phyloP scores from a whole-genome alignment of 441 rosid species.

The Gossypium laxum region DNA sequence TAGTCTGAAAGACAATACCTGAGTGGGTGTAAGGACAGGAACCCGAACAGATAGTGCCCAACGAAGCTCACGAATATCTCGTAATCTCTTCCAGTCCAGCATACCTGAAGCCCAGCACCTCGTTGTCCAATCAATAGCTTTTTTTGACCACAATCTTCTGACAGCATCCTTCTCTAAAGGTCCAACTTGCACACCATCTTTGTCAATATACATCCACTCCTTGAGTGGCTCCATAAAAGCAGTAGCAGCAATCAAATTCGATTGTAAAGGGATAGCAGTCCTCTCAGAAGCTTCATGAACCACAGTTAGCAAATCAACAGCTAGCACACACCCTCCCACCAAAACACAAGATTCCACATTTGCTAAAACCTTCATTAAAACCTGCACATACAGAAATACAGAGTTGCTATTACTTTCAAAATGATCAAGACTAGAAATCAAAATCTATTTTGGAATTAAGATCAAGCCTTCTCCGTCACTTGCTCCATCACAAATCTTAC shows the following conservation, averaged over 20 bases:
- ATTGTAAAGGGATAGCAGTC: constrained; percentile 91
- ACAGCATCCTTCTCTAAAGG: constrained; percentile 94
- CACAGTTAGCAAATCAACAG: constrained; percentile 88
- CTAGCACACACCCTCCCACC: constrained; percentile 96
- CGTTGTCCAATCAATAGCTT: constrained; percentile 79
- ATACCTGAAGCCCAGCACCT: constrained; percentile 95
- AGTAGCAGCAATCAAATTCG: constrained; percentile 92
- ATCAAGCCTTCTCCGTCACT: constrained; percentile 2
- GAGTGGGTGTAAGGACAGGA: constrained; percentile 89
- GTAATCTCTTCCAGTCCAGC: constrained; percentile 90
- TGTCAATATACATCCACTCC: constrained; percentile 90
- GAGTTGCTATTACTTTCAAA: constrained; percentile 11
- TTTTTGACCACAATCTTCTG: constrained; percentile 94
- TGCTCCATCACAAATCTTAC: not conserved
- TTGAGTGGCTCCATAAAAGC: constrained; percentile 99
- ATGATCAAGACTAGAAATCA: constrained; percentile 6
- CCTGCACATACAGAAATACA: constrained; percentile 37
- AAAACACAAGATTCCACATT: constrained; percentile 89
- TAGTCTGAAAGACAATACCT: constrained; percentile 41
- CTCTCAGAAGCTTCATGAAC: constrained; percentile 96
- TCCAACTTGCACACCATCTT: constrained; percentile 73
- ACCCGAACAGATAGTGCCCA: constrained; percentile 91
- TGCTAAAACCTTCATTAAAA: constrained; percentile 78
- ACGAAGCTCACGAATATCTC: constrained; percentile 97
- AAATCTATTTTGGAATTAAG: not conserved